Percentiles rank a stretch among this genome's conserved stretches.
Evolutionary conservation across 495 filamentous ascomycete genomes (phyloP).

Genomic region (Aspergillus olivimuriae): DNA sequence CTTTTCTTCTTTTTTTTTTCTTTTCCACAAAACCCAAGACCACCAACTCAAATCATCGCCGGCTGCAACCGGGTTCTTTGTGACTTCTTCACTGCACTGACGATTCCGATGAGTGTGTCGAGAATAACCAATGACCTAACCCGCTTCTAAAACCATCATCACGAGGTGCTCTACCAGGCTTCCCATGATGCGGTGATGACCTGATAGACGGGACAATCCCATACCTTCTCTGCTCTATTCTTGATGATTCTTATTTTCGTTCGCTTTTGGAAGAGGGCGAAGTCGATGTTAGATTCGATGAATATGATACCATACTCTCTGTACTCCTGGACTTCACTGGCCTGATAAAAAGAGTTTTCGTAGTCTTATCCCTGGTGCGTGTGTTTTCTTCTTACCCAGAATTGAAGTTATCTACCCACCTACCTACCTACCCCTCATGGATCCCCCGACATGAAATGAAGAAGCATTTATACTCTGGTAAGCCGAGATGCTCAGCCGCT

Average conservation of each 20-base stretch:
- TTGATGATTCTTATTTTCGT: not conserved
- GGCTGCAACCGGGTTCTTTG: conserved; percentile 42
- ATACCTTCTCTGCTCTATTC: not conserved
- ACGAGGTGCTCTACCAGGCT: conserved; percentile 80
- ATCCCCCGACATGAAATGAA: conserved; percentile 53
- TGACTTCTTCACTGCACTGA: conserved; percentile 57
- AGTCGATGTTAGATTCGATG: too few relatives aligned
- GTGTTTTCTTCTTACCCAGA: not conserved
- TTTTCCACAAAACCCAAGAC: conserved; percentile 59
- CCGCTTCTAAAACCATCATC: conserved; percentile 99
- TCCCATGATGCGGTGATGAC: conserved; percentile 98
- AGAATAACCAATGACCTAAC: conserved; percentile 59
- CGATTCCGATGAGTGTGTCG: conserved; percentile 85
- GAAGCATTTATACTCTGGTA: conserved; percentile 69
- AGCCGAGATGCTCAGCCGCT: conserved; percentile 66
- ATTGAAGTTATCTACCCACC: not conserved
- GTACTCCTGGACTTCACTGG: not conserved
- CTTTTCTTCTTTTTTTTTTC: conserved; percentile 30
- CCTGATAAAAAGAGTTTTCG: not conserved
- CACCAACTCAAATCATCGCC: conserved; percentile 93
- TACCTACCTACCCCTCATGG: conserved; percentile 1
- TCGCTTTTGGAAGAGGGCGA: too few relatives aligned
- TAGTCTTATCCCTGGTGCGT: conserved; percentile 9
- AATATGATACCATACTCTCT: too few relatives aligned
- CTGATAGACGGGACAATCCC: conserved; percentile 73